Conservation (phyloP, 495 filamentous ascomycete species). For the Aspergillus ellipticus region DNA sequence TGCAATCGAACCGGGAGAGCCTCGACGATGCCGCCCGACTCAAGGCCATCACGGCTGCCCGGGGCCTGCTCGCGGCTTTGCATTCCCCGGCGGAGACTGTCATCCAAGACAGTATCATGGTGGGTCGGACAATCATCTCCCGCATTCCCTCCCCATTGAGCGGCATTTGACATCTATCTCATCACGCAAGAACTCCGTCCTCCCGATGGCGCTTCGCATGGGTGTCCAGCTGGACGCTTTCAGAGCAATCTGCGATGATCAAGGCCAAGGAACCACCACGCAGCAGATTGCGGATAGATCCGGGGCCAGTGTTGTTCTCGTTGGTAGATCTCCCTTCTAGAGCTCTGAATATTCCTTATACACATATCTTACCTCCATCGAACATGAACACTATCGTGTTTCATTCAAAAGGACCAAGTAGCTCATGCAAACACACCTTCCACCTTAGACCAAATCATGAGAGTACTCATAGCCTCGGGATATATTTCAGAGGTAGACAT, state of each 20-base stretch:
- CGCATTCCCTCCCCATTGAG: background rate
- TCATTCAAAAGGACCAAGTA: too few relatives aligned
- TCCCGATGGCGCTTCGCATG: conserved; percentile 16
- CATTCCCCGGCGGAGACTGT: conserved; percentile 12
- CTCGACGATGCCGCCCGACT: conserved; percentile 8
- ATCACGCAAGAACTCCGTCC: conserved; percentile 5
- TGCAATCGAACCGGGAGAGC: background rate
- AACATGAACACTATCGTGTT: background rate
- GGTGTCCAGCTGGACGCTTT: conserved; percentile 21
- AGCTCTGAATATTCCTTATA: too few relatives aligned
- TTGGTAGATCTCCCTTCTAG: conserved; percentile 10
- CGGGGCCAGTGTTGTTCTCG: conserved; percentile 13
- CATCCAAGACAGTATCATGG: conserved; percentile 18
- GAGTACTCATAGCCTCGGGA: conserved; percentile 12
- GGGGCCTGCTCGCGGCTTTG: conserved; percentile 15
- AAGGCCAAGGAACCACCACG: conserved; percentile 5
- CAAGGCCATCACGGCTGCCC: conserved; percentile 5
- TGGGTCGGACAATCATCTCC: background rate
- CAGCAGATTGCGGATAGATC: conserved; percentile 14
- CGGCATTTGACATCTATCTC: background rate
- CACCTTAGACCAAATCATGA: conserved; percentile 18
- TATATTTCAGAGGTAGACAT: conserved; percentile 12
- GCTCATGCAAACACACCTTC: too few relatives aligned
- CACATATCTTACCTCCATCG: too few relatives aligned
- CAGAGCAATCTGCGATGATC: conserved; percentile 3